These are phyloP conservation scores for Serpula lacrymans DNA, from an alignment of 768 basidiomycete species.

Conservation along the genomic window DNA sequence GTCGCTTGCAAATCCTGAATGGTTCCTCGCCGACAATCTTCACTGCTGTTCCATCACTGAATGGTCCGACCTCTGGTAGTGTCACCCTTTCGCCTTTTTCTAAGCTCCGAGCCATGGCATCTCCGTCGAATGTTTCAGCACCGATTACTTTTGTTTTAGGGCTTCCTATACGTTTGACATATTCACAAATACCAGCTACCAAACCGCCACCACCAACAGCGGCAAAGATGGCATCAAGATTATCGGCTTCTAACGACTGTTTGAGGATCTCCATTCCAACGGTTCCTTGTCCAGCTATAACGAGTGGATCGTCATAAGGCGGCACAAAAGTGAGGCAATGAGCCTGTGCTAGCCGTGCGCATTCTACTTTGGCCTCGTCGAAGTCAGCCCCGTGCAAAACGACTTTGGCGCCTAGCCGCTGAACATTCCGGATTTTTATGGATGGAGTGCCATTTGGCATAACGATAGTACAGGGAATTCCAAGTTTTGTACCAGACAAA, in stretches of 20 bases:
- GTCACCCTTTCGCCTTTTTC: slow-evolving; percentile 78
- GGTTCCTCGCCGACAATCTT: slow-evolving; percentile 93
- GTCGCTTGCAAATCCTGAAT: slow-evolving; percentile 84
- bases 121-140: slow-evolving; percentile 93
- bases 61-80: slow-evolving; percentile 88
- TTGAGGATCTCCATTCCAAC: slow-evolving; percentile 93
- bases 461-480: slow-evolving; percentile 96
- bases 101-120: slow-evolving; percentile 88
- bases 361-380: slow-evolving; percentile 94
- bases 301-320: slow-evolving; percentile 94
- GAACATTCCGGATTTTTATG: slow-evolving; percentile 95
- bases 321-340: slow-evolving; percentile 90
- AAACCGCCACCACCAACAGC: slow-evolving; percentile 95
- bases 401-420: slow-evolving; percentile 93
- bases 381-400: slow-evolving; percentile 91
- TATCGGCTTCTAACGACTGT: slow-evolving; percentile 73
- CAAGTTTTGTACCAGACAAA: slow-evolving; percentile 82
- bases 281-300: slow-evolving; percentile 97
- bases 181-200: slow-evolving; percentile 85
- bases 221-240: slow-evolving; percentile 81
- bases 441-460: slow-evolving; percentile 95
- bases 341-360: slow-evolving; percentile 71
- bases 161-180: slow-evolving; percentile 88
- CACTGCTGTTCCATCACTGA: slow-evolving; percentile 97
- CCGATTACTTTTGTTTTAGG: slow-evolving; percentile 82